Percentiles rank a stretch among this genome's conserved stretches.
Evolutionary conservation across 2,329 filamentous ascomycete genomes (phyloP).

Genomic region (Cladophialophora psammophila): DNA sequence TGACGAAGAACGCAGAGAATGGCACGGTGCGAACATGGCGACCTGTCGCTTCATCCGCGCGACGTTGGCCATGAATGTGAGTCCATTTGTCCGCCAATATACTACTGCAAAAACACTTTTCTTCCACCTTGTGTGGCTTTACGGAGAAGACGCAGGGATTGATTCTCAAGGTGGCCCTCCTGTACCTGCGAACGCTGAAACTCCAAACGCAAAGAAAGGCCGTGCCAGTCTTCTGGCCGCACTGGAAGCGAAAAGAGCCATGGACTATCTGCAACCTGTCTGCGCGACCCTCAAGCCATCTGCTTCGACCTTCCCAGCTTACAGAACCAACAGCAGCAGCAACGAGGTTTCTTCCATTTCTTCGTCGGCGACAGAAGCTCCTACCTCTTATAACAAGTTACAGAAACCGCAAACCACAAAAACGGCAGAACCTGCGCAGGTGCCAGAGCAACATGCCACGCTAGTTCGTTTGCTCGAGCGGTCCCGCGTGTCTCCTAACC

Average conservation of each 20-base stretch:
- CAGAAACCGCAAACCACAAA: not conserved
- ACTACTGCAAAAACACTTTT: constrained; percentile 30
- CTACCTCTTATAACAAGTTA: not conserved
- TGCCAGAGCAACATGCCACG: not conserved
- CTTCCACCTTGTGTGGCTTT: constrained; percentile 35
- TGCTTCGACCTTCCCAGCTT: not conserved
- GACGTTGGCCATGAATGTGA: constrained; percentile 30
- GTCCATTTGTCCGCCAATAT: constrained; percentile 32
- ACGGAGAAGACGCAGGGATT: constrained; percentile 33
- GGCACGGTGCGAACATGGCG: constrained; percentile 27
- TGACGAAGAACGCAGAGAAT: constrained; percentile 27
- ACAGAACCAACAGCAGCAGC: not conserved
- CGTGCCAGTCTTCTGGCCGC: constrained; percentile 25
- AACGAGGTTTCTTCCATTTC: not conserved
- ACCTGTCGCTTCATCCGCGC: constrained; percentile 34
- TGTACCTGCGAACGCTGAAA: constrained; percentile 13
- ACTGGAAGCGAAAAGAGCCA: constrained; percentile 16
- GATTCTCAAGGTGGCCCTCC: constrained; percentile 30
- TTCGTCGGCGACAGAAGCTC: not conserved
- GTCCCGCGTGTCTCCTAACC: constrained; percentile 12
- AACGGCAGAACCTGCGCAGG: not conserved
- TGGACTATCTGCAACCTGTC: constrained; percentile 17
- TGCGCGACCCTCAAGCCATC: not conserved
- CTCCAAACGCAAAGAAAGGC: constrained; percentile 16
- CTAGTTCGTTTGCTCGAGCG: constrained; percentile 22